Percentiles rank a stretch among this genome's conserved stretches.
phyloP scores from a whole-genome alignment of 371 early-diverging fungal genomes.

The Blastocladiella emersonii region DNA sequence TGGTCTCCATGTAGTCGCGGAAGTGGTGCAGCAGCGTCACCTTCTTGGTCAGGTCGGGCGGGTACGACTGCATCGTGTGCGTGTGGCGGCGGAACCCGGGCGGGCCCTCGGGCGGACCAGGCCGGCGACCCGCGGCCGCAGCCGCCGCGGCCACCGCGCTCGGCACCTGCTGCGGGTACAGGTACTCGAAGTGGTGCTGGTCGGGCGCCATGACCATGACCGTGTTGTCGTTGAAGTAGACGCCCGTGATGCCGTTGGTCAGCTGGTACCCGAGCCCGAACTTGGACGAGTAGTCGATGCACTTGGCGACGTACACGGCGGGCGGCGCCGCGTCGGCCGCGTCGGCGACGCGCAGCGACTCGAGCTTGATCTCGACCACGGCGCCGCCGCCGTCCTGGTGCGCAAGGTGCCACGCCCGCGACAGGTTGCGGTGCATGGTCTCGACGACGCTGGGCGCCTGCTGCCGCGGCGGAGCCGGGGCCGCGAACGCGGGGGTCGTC shows the following conservation, averaged over 20 bases:
- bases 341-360: background rate
- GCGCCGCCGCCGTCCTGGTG: background rate
- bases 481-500: no score
- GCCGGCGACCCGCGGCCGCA: slow-evolving; percentile 37
- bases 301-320: slow-evolving; percentile 51
- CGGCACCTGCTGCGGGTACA: background rate
- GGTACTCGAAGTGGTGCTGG: slow-evolving; percentile 25
- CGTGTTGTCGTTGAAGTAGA: slow-evolving; percentile 72
- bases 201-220: slow-evolving; percentile 42
- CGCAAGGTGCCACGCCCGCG: background rate
- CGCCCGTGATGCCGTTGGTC: slow-evolving; percentile 58
- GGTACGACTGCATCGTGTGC: slow-evolving; percentile 26
- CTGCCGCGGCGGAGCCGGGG: no score
- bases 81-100: slow-evolving; percentile 21
- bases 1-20: slow-evolving; percentile 46
- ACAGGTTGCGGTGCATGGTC: background rate
- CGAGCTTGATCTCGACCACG: background rate
- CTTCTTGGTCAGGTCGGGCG: slow-evolving; percentile 49
- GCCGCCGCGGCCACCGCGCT: no score
- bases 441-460: no score
- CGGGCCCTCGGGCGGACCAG: slow-evolving; percentile 16
- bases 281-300: slow-evolving; percentile 60
- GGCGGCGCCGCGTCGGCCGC: slow-evolving; percentile 8
- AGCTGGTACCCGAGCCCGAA: slow-evolving; percentile 78
- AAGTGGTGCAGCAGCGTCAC: slow-evolving; percentile 44